Evolutionary conservation across 164 flowering plant species (phyloP).

Genomic region (Aristolochia fimbriata): DNA sequence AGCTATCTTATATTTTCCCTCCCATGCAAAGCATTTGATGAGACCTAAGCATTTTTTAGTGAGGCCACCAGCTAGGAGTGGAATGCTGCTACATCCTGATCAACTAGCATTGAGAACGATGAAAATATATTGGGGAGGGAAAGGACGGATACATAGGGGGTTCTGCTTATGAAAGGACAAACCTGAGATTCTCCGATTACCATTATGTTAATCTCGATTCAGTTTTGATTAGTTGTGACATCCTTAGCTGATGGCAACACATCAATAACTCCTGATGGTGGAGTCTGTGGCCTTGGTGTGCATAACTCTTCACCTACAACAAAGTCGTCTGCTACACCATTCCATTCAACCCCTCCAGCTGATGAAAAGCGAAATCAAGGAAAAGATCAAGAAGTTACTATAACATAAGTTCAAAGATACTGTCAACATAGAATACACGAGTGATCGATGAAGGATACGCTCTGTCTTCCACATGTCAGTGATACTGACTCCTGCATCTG

Average conservation of each 20-base stretch:
- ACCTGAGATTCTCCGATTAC: background rate
- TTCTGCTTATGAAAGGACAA: no score
- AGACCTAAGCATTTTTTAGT: no score
- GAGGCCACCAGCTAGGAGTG: no score
- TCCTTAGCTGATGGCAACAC: conserved; percentile 18
- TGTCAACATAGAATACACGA: no score
- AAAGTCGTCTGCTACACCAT: conserved; percentile 39
- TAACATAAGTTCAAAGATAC: no score
- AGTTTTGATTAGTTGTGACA: conserved; percentile 3
- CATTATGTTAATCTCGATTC: background rate
- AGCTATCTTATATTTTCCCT: conserved; percentile 3
- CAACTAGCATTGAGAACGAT: no score
- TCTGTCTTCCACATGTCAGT: conserved; percentile 84
- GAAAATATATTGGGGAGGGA: no score
- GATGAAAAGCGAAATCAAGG: conserved; percentile 19
- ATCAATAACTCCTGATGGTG: conserved; percentile 31
- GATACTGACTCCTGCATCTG: conserved; percentile 76
- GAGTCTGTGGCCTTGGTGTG: conserved; percentile 39
- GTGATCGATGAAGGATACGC: conserved; percentile 39
- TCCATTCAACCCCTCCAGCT: conserved; percentile 45
- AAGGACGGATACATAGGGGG: no score
- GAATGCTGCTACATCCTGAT: no score
- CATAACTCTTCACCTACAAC: conserved; percentile 28
- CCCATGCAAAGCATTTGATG: no score
- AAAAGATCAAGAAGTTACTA: background rate